Evolutionary conservation across 345 rosid genomes (phyloP).

Genomic region (Euphorbia lathyris): DNA sequence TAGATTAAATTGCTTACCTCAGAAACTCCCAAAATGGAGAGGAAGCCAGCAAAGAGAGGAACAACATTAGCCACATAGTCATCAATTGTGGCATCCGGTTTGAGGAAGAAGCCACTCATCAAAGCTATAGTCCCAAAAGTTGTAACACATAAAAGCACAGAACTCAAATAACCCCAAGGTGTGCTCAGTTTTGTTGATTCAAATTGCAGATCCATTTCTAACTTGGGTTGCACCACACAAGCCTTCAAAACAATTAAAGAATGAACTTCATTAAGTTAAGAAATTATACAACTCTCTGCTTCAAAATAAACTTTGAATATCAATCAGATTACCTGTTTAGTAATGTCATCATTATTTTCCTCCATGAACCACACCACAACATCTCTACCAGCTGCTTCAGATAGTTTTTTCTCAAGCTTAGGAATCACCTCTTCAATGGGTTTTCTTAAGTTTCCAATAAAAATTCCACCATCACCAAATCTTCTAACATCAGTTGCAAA

Average conservation of each 20-base stretch:
- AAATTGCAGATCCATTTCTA: slow-evolving; percentile 84
- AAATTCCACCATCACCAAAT: slow-evolving; percentile 95
- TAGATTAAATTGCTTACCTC: slow-evolving; percentile 52
- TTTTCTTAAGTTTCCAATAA: slow-evolving; percentile 73
- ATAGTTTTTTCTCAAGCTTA: slow-evolving; percentile 70
- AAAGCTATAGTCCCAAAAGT: slow-evolving; percentile 87
- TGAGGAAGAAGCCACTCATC: slow-evolving; percentile 90
- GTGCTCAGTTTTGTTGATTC: slow-evolving; percentile 81
- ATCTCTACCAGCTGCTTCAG: slow-evolving; percentile 82
- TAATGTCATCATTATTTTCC: slow-evolving; percentile 71
- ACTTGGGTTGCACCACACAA: slow-evolving; percentile 88
- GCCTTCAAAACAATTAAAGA: slow-evolving; percentile 38
- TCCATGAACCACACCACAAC: slow-evolving; percentile 96
- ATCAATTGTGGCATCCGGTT: slow-evolving; percentile 80
- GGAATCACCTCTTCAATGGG: slow-evolving; percentile 83
- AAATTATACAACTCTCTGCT: too few species aligned
- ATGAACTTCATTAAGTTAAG: too few species aligned
- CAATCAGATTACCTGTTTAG: slow-evolving; percentile 95
- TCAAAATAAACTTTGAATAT: too few species aligned
- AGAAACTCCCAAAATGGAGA: slow-evolving; percentile 79
- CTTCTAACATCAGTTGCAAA: slow-evolving; percentile 89
- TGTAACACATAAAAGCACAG: slow-evolving; percentile 57
- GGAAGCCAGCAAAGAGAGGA: slow-evolving; percentile 83
- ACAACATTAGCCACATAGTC: slow-evolving; percentile 71
- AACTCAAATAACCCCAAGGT: slow-evolving; percentile 78